Percentiles rank a stretch among this genome's conserved stretches.
Conservation (phyloP, 352 stramenopile species). For the Phytophthora pistaciae region DNA sequence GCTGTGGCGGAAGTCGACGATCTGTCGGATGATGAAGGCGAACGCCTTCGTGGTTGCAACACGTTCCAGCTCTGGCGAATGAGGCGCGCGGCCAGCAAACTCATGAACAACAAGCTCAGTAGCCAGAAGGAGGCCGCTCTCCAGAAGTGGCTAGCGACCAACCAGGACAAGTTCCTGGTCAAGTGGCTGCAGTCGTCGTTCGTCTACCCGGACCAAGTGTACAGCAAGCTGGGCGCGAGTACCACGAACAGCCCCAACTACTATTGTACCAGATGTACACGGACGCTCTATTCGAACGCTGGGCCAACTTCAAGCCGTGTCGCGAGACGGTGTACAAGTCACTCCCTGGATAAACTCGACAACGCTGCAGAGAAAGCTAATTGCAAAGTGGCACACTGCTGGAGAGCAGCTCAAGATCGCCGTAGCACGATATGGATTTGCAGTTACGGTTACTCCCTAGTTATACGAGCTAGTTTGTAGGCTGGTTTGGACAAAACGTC, state of each 20-base stretch:
- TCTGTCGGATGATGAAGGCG: background rate
- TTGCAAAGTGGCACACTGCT: too few relatives aligned
- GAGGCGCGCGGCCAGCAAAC: background rate
- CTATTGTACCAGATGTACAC: background rate
- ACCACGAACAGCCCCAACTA: background rate
- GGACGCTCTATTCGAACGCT: background rate
- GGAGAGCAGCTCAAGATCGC: too few relatives aligned
- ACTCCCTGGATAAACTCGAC: background rate
- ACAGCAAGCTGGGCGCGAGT: background rate
- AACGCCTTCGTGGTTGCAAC: background rate
- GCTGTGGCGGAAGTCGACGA: background rate
- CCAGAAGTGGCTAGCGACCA: background rate
- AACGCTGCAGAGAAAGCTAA: background rate
- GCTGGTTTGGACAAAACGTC: too few relatives aligned
- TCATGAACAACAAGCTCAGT: background rate
- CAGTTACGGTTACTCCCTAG: too few relatives aligned
- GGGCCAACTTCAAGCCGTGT: background rate
- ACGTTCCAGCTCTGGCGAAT: background rate
- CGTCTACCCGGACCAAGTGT: background rate
- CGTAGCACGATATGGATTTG: too few relatives aligned
- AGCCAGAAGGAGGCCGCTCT: background rate
- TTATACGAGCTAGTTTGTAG: too few relatives aligned
- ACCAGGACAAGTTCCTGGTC: background rate
- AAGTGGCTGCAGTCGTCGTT: background rate
- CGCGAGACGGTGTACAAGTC: background rate